Percentiles rank a stretch among this genome's conserved stretches.
phyloP scores from a whole-genome alignment of 2,329 filamentous ascomycete genomes.

The Aureobasidium sp. region DNA sequence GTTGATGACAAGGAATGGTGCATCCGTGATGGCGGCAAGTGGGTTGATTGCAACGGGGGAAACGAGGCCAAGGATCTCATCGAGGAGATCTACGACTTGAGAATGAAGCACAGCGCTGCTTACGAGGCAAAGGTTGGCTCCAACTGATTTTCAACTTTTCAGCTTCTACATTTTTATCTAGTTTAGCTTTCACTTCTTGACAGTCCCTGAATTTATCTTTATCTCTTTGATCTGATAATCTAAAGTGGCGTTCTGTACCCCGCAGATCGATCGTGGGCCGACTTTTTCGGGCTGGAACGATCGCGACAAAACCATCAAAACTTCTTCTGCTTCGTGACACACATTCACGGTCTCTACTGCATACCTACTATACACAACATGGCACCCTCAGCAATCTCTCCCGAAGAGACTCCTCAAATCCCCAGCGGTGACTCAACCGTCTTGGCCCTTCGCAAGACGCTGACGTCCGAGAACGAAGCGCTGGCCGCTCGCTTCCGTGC shows the following conservation, averaged over 20 bases:
- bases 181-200: neutral
- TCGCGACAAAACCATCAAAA: conserved; percentile 2
- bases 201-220: neutral
- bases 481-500: conserved; percentile 94
- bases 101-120: conserved; percentile 56
- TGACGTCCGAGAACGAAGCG: conserved; percentile 82
- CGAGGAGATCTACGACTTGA: conserved; percentile 62
- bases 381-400: conserved; percentile 27
- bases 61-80: conserved; percentile 76
- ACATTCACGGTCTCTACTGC: neutral
- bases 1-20: conserved; percentile 86
- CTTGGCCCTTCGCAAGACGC: conserved; percentile 73
- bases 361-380: conserved; percentile 17
- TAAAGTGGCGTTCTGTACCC: conserved; percentile 18
- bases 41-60: conserved; percentile 81
- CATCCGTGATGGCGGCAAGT: conserved; percentile 80
- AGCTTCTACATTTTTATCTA: neutral
- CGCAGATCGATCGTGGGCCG: conserved; percentile 15
- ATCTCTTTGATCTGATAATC: conserved; percentile 20
- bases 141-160: neutral
- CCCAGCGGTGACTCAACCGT: conserved; percentile 53
- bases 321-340: conserved; percentile 2
- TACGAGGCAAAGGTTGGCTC: conserved; percentile 1
- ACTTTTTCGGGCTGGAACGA: conserved; percentile 10
- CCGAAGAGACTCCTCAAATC: neutral